Percentiles rank a stretch among this genome's conserved stretches.
Evolutionary conservation across 495 filamentous ascomycete genomes (phyloP).

Genomic region (Haplographium delicatum): DNA sequence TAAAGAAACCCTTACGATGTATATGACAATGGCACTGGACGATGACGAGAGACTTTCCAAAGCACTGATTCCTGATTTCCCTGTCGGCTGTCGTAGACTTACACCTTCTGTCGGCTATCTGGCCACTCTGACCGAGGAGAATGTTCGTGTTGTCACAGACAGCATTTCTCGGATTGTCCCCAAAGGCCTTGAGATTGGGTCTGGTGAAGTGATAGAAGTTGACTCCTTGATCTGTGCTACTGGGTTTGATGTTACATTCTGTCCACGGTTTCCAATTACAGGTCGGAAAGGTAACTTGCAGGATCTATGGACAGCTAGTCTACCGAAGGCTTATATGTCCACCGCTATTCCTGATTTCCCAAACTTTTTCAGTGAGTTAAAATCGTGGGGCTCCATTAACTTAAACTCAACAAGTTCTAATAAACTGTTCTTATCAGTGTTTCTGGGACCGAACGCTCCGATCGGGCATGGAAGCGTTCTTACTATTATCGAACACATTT

Average conservation of each 20-base stretch:
- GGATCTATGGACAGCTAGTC: constrained; percentile 41
- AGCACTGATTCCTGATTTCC: constrained; percentile 43
- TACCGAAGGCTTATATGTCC: constrained; percentile 60
- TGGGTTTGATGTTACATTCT: constrained; percentile 56
- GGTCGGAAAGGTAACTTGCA: constrained; percentile 41
- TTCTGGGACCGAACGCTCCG: constrained; percentile 51
- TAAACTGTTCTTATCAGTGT: constrained; percentile 16
- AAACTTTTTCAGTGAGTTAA: constrained; percentile 53
- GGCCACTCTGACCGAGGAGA: constrained; percentile 53
- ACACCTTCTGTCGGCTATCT: constrained; percentile 68
- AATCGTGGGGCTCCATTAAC: constrained; percentile 49
- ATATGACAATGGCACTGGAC: constrained; percentile 27
- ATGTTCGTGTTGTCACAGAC: constrained; percentile 54
- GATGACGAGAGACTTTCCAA: constrained; percentile 26
- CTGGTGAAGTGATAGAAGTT: constrained; percentile 48
- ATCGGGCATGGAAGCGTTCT: constrained; percentile 49
- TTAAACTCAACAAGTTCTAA: constrained; percentile 28
- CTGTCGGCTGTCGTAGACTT: constrained; percentile 59
- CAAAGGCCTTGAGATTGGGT: constrained; percentile 53
- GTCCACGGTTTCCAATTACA: constrained; percentile 53
- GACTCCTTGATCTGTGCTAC: constrained; percentile 69
- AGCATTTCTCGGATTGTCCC: constrained; percentile 51
- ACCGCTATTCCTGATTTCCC: constrained; percentile 57
- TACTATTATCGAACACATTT: constrained; percentile 47
- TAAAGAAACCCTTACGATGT: constrained; percentile 21